Base-by-base conservation (phyloP, 805 yeast species). In the Sugiyamaella chiloensis region DNA sequence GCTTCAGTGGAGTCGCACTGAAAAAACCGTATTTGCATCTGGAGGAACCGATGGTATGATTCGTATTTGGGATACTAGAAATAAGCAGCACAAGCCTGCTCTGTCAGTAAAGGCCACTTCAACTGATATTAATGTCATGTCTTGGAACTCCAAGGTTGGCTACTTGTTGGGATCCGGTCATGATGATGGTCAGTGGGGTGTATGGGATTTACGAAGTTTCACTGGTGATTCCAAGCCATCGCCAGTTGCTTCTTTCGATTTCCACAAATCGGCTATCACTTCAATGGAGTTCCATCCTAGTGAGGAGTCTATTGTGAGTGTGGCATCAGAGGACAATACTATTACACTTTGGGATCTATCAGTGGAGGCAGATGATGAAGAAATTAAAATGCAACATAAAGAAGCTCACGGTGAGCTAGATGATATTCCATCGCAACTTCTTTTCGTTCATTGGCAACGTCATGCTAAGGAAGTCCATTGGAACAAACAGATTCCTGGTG, bases 341-440 rank as follows among this genome's bases (percentile, higher is more conserved):
- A 97, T 93, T 6, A 89, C 97, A 1, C 72, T 93, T 56, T 93
- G 99, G 99, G 99, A 93, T 71, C 75, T 93, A 65, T 91, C 97
- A 9, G 99, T 93, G 12, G 99, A 93, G 71, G 98, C 98, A 2
- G 99, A 90, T 66, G 98, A 93, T 63, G 98, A 91, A 63, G 99
- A 91, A 68, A 85, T 91, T 56, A 81, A 86, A 49, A 85, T 84
- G 61, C 97, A 91, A 69, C 78, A 80, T 58, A 76, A 80, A 48
- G 93, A 85, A 59, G 78, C 82, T 34, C 76, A 78, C 57, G 67
- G 68, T 12, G 97, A 90, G 59, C 72, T 93, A 56, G 83, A 82
- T 56, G 95, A 85, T 60, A 87, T 91, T 54, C 99, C 99, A 14
- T 93, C 98, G 19, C 99, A 93, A 68, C 75, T 93, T 60, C 72